Percentiles rank a stretch among this genome's conserved stretches.
phyloP scores from a whole-genome alignment of 192 early-diverging fungal species.

The Backusella liffmaniae region DNA sequence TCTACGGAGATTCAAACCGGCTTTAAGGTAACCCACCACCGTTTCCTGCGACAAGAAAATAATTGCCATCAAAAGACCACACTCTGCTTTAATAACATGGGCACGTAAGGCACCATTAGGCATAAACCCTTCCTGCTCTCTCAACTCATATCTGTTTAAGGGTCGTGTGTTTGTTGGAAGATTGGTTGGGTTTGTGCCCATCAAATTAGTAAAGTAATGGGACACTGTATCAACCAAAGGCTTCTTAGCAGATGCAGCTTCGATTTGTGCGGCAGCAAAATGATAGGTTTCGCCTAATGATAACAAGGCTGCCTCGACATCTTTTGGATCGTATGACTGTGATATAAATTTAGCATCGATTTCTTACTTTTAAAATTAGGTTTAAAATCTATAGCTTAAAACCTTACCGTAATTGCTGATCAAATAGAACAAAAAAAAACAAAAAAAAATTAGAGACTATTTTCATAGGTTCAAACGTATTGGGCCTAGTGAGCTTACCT shows the following conservation, averaged over 20 bases:
- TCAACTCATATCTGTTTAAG: slow-evolving; percentile 15
- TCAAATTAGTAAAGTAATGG: slow-evolving; percentile 43
- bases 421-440: not conserved
- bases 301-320: slow-evolving; percentile 43
- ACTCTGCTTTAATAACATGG: slow-evolving; percentile 51
- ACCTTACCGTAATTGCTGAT: slow-evolving; percentile 32
- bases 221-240: slow-evolving; percentile 33
- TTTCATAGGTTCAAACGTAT: not conserved
- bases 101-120: slow-evolving; percentile 53
- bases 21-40: slow-evolving; percentile 52
- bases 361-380: not conserved
- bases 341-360: not conserved
- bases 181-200: slow-evolving; percentile 31
- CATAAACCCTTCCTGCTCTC: slow-evolving; percentile 32
- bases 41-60: slow-evolving; percentile 48
- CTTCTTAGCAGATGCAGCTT: slow-evolving; percentile 45
- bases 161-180: slow-evolving; percentile 31
- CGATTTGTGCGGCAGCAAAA: slow-evolving; percentile 49
- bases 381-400: not conserved
- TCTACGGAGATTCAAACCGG: slow-evolving; percentile 51
- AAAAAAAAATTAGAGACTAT: not conserved
- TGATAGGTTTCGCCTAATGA: slow-evolving; percentile 39
- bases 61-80: slow-evolving; percentile 46
- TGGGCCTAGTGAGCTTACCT: slow-evolving; percentile 36
- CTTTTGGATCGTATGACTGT: slow-evolving; percentile 45